These are phyloP conservation scores for Apiospora arundinis DNA, from an alignment of 2,329 filamentous ascomycete genomes.

Conservation along the genomic window DNA sequence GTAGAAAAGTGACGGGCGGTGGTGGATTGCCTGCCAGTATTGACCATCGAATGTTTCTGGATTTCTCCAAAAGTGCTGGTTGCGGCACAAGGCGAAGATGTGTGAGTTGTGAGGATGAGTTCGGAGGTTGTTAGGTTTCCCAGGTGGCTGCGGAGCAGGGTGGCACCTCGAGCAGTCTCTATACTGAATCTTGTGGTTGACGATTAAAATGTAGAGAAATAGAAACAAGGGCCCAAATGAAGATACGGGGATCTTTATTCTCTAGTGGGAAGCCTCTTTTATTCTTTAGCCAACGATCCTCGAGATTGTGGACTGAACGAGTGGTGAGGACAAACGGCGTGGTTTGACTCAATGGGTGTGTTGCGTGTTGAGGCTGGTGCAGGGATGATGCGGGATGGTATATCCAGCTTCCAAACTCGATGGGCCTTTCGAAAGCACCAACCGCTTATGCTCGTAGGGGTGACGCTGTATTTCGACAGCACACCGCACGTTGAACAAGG, in stretches of 20 bases:
- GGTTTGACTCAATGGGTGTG: constrained; percentile 9
- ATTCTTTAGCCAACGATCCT: constrained; percentile 1
- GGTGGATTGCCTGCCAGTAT: background rate
- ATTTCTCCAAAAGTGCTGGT: background rate
- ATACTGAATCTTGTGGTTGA: constrained; percentile 18
- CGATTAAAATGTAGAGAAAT: constrained; percentile 14
- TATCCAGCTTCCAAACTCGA: constrained; percentile 13
- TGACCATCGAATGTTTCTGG: background rate
- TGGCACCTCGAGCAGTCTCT: background rate
- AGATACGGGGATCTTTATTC: constrained; percentile 6
- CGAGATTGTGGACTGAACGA: constrained; percentile 15
- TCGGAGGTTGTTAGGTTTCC: background rate
- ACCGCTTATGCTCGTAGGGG: background rate
- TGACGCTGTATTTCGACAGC: constrained; percentile 1
- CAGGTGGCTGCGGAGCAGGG: background rate
- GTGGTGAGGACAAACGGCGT: constrained; percentile 13
- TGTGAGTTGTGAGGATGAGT: background rate
- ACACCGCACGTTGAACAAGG: background rate
- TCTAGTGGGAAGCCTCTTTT: constrained; percentile 3
- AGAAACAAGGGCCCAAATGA: constrained; percentile 19
- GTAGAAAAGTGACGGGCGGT: background rate
- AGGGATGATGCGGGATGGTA: constrained; percentile 9
- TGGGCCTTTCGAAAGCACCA: constrained; percentile 7
- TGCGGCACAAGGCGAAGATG: background rate
- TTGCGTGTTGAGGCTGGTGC: background rate